A percentile compares a stretch with the other conserved stretches of the same genome.
These are phyloP conservation scores for Saccharomycopsis sp. DNA, from an alignment of 805 yeast species.

Conservation along the genomic window DNA sequence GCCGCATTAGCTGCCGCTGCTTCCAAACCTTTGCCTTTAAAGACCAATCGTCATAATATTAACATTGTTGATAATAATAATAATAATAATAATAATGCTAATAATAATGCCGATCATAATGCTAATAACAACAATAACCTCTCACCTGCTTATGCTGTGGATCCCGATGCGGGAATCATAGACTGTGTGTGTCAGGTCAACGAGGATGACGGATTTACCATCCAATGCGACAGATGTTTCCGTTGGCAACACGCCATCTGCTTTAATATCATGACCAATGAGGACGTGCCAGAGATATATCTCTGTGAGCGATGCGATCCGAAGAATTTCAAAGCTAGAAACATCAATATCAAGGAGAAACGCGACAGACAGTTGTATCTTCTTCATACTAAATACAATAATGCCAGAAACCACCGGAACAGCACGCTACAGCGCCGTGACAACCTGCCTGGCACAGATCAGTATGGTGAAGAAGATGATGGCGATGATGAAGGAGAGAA, in stretches of 20 bases:
- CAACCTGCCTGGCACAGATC: neutral
- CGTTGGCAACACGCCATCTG: constrained; percentile 97
- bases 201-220: constrained; percentile 89
- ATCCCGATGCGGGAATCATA: constrained; percentile 77
- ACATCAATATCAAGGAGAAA: constrained; percentile 36
- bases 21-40: constrained; percentile 59
- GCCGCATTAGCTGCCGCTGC: constrained; percentile 83
- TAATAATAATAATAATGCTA: neutral
- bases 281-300: constrained; percentile 77
- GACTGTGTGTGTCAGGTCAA: constrained; percentile 84
- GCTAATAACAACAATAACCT: constrained; percentile 9
- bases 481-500: constrained; percentile 10
- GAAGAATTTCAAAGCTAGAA: constrained; percentile 33
- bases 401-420: neutral
- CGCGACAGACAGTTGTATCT: constrained; percentile 26
- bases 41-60: constrained; percentile 15
- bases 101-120: too few species aligned
- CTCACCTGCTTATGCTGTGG: constrained; percentile 50
- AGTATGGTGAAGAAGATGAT: neutral
- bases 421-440: neutral
- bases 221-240: constrained; percentile 88
- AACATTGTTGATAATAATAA: neutral
- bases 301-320: constrained; percentile 73
- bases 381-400: neutral
- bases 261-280: constrained; percentile 65